A percentile compares a stretch with the other conserved stretches of the same genome.
These are phyloP conservation scores for Phytophthora meadii DNA, from an alignment of 352 stramenopile species.

Conservation along the genomic window DNA sequence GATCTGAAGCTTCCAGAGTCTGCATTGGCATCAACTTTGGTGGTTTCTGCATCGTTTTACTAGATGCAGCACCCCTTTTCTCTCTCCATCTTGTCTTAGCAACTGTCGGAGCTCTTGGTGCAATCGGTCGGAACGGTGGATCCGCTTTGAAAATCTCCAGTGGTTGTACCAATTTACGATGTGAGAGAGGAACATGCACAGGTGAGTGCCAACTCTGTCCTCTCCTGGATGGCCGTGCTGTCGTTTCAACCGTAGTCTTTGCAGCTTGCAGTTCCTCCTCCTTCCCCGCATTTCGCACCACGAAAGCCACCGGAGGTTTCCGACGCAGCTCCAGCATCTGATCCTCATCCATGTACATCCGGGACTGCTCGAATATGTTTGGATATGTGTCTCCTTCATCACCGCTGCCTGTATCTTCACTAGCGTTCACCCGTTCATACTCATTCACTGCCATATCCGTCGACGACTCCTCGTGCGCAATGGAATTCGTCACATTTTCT, in stretches of 20 bases:
- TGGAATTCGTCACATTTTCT: background rate
- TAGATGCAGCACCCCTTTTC: conserved; percentile 1
- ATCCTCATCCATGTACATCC: conserved; percentile 38
- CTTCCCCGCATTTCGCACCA: conserved; percentile 42
- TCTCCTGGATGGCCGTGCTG: background rate
- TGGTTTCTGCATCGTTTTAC: conserved; percentile 13
- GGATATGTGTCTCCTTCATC: background rate
- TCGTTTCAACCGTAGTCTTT: background rate
- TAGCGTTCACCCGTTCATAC: conserved; percentile 1
- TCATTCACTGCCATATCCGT: conserved; percentile 3
- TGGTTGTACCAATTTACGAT: conserved; percentile 68
- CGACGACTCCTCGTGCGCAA: conserved; percentile 8
- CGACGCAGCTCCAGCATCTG: conserved; percentile 44
- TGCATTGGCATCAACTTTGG: conserved; percentile 27
- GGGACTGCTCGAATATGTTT: conserved; percentile 39
- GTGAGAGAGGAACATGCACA: conserved; percentile 61
- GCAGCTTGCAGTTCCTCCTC: conserved; percentile 31
- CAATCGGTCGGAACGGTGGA: conserved; percentile 44
- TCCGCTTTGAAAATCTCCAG: conserved; percentile 55
- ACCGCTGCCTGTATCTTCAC: background rate
- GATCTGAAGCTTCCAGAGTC: conserved; percentile 13
- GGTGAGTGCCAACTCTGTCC: conserved; percentile 69
- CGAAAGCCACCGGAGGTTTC: conserved; percentile 48
- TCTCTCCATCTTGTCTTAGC: conserved; percentile 6
- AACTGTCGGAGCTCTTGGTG: conserved; percentile 10